phyloP scores from a whole-genome alignment of 1,139 yeast genomes.

The Pichia sp. region DNA sequence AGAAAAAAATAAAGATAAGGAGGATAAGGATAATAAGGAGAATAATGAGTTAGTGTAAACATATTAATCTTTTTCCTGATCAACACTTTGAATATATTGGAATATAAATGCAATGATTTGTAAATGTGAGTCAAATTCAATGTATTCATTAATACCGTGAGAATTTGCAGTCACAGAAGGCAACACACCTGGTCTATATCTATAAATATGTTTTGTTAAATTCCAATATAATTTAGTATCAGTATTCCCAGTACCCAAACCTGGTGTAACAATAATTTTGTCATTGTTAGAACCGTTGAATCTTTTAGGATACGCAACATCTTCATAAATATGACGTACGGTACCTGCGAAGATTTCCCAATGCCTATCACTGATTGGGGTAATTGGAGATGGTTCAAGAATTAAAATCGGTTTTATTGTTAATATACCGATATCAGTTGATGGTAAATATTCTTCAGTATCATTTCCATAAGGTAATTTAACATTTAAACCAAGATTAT shows the following conservation, averaged over 20 bases:
- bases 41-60: conserved; percentile 2
- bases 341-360: conserved; percentile 46
- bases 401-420: conserved; percentile 32
- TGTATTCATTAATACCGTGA: conserved; percentile 59
- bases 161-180: conserved; percentile 24
- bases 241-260: conserved; percentile 71
- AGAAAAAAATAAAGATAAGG: neutral
- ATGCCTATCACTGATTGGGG: conserved; percentile 36
- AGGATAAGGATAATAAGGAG: neutral
- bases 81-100: conserved; percentile 19
- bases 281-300: conserved; percentile 29
- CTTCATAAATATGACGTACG: conserved; percentile 44
- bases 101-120: conserved; percentile 53
- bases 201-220: conserved; percentile 63
- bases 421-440: conserved; percentile 41
- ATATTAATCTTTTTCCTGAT: conserved; percentile 10
- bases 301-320: conserved; percentile 37
- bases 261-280: conserved; percentile 56
- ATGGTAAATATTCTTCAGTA: conserved; percentile 32
- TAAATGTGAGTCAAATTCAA: conserved; percentile 46
- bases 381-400: conserved; percentile 44
- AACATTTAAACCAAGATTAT: conserved; percentile 39
- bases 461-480: conserved; percentile 18
- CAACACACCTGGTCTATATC: conserved; percentile 43
- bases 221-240: conserved; percentile 77